Evolutionary conservation across 129 eudicot genomes (phyloP), one percentile per base, ranked within the genome.

Genomic region (Erigeron canadensis): DNA sequence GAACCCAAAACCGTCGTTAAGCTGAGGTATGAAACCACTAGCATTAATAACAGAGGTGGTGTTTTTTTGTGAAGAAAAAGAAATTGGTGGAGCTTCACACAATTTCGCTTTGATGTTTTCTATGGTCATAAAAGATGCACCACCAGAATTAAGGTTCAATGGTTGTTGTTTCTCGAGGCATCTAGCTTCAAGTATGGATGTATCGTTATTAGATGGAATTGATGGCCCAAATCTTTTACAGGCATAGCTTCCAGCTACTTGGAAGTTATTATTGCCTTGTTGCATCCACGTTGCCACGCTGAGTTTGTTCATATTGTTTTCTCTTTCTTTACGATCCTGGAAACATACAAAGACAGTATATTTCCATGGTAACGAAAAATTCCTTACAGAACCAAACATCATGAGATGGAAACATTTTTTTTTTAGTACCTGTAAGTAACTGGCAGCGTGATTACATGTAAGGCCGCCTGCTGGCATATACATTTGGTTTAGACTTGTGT

Each of bases 361-460:
- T 63, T 34, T 17, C 62, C 46, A 51, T 50, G 16, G 8, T 51
- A 40, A n/a, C n/a, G n/a, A n/a, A n/a, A n/a, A 28, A 28, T 28
- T 28, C 34, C 34, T 28, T 15, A 8, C 5, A n/a, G 15, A 50
- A 8, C 1, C 56, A 13, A n/a, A 50, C 56, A 50, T 50, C 56
- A 11, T 18, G 19, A 50, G 19, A 7, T 50, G 21, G 15, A 50
- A 15, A 50, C 9, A 15, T 50, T 10, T 46, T 2, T 8, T 7
- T 1, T 13, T 13, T 48, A n/a, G n/a, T 66, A 75, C 80, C 80
- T 75, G 80, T 2, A 66, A 56, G 62, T 67, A 74, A 56, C 74
- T 75, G 28, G 61, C 59, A 11, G 67, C 42, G 8, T 75, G 80
- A 57, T n/a, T 19, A 8, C 41, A 50, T 11, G 66, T 34, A 34